Evolutionary conservation across 352 stramenopile species (phyloP), one percentile per base, ranked within the genome.

Genomic region (Phytophthora pseudosyringae): DNA sequence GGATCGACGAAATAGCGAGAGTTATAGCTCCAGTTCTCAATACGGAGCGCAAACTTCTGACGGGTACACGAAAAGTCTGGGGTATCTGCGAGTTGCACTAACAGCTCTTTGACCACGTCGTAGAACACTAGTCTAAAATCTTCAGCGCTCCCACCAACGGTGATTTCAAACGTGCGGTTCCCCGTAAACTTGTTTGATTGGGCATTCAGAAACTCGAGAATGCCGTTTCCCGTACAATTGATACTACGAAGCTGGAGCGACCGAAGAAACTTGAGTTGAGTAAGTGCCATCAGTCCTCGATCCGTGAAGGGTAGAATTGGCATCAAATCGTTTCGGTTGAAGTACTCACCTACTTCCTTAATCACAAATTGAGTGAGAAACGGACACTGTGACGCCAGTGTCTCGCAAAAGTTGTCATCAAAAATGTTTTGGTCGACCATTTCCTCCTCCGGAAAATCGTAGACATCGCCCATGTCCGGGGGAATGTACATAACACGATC

Each of bases 221-320:
- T 35, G 0, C 71, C 75, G 5, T 68, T 53, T 0, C 69, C 71
- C 2, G 65, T 77, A 33, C 64, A 78, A 29, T 73, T 80, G 7
- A 83, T 48, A 7, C 51, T 69, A 1, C 65, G 71, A 3, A 83
- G 67, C 16, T 77, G 44, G 12, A 83, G 13, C 0, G 39, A 75
- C 18, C 38, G 41, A 29, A 81, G 60, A 59, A 63, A 77, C 12
- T 57, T 53, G n/a, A 83, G 63, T 40, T 54, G 68, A 28, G 63
- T 55, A 3, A 83, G 58, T 3, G 75, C 72, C 12, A 55, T 33
- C 3, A 82, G 49, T 1, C 71, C 64, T 10, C 41, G 59, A 50
- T 83, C 75, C 2, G 71, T 80, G 28, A 83, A 69, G 15, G 54
- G 52, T 1, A 28, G 13, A 45, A 83, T 77, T 11, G 69, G 71